Base-by-base conservation (phyloP, 371 early-diverging fungal genomes). In the Phascolomyces articulosus region DNA sequence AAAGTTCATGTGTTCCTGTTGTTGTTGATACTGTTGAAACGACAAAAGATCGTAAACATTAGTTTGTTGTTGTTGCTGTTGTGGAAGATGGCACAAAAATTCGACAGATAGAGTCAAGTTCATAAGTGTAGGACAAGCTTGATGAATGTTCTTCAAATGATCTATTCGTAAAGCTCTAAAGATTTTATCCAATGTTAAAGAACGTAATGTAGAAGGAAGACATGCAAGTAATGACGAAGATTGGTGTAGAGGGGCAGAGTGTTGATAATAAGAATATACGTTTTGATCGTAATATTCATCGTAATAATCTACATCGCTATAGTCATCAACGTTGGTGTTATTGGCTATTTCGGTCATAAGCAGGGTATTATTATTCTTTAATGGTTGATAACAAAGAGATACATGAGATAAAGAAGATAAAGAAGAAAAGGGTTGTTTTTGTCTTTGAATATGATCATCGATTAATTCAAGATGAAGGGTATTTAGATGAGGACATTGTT, bases 71-170 rank as follows among this genome's bases (percentile, higher is more conserved):
- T 16, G 44, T 51, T 9, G 51, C 23, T 51, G 51, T 23, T 23
- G 51, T 7, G 51, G 23, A 11, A 10, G 51, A 23, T 51, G 51
- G 23, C 51, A 51, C 24, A 51, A 24, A 51, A 51, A 51, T 15
- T 23, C 51, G n/a, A 51, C 51, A 10, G 21, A 4, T 3, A 51
- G 51, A 20, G 4, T 24, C 51, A 51, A 23, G 51, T 51, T 23
- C 51, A 23, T 51, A 21, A 51, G 51, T 13, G 51, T 51, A 24
- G 51, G 51, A 51, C 51, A 51, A 20, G 51, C 51, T 20, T 24
- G 51, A 24, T 51, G 51, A 24, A 51, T 51, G 10, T 10, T 51
- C 7, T 24, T 15, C 24, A 51, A n/a, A 24, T 51, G 51, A 11
- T 51, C 51, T 7, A 51, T n/a, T 24, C 51, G 51, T 23, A 51